These are phyloP conservation scores for Lagenidium giganteum DNA, from an alignment of 352 stramenopile genomes.

Conservation along the genomic window DNA sequence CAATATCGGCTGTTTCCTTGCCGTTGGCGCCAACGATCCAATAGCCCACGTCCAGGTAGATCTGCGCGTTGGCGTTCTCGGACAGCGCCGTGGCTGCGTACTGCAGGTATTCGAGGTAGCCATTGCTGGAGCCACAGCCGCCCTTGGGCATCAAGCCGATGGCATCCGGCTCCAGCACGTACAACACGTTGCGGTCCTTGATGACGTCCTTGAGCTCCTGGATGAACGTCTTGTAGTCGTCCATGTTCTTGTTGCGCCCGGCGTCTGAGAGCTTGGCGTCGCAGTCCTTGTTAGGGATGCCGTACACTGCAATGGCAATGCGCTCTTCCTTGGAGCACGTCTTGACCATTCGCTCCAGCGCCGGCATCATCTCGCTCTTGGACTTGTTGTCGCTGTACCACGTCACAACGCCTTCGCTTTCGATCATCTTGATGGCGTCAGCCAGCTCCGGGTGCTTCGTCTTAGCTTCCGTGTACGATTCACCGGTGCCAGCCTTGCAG, in stretches of 20 bases:
- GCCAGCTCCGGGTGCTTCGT: constrained; percentile 29
- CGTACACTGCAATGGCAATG: constrained; percentile 22
- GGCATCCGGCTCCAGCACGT: constrained; percentile 66
- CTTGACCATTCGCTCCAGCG: not conserved
- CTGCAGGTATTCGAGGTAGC: constrained; percentile 48
- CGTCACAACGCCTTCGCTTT: constrained; percentile 45
- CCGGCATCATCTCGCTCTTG: constrained; percentile 23
- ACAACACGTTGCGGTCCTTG: constrained; percentile 50
- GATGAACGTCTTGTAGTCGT: constrained; percentile 24
- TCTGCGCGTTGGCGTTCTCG: constrained; percentile 55
- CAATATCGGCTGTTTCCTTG: constrained; percentile 3
- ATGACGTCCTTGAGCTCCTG: constrained; percentile 27
- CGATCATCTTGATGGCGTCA: constrained; percentile 44
- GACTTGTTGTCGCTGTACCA: constrained; percentile 24
- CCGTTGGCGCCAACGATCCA: constrained; percentile 25
- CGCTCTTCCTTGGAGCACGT: constrained; percentile 22
- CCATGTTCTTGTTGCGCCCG: constrained; percentile 20
- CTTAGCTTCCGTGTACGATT: constrained; percentile 45
- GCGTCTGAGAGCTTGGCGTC: constrained; percentile 18
- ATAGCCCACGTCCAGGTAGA: constrained; percentile 69
- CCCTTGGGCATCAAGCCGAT: constrained; percentile 36
- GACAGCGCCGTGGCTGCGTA: constrained; percentile 37
- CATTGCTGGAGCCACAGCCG: constrained; percentile 20
- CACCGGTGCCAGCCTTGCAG: no score
- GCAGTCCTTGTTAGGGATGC: constrained; percentile 30